Evolutionary conservation across 1,284 basidiomycete genomes (phyloP).

Genomic region (Gymnopus androsaceus): DNA sequence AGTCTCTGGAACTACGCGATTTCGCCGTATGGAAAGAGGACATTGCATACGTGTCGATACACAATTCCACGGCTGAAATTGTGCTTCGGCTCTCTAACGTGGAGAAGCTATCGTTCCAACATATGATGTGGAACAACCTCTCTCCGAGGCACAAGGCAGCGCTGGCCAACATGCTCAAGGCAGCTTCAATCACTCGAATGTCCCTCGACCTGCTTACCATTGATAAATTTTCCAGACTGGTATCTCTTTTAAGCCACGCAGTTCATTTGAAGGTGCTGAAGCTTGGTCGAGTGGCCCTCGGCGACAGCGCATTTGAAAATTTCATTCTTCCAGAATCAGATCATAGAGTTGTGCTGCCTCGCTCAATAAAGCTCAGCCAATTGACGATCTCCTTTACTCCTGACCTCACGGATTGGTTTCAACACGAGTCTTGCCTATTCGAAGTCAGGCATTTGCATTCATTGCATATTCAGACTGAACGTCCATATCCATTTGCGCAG

Average conservation of each 20-base stretch:
- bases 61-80: not conserved
- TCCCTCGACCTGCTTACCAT: not conserved
- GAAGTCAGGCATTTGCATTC: not conserved
- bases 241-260: not conserved
- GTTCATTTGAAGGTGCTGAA: not conserved
- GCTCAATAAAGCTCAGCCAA: constrained; percentile 6
- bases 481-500: not conserved
- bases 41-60: too few species aligned
- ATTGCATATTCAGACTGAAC: not conserved
- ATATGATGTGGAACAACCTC: not conserved
- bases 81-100: not conserved
- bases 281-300: too few species aligned
- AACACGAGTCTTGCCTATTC: not conserved
- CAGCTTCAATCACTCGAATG: not conserved
- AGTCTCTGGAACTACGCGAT: constrained; percentile 2
- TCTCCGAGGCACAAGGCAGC: not conserved
- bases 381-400: not conserved
- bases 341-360: not conserved
- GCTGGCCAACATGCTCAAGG: not conserved
- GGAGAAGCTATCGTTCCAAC: not conserved
- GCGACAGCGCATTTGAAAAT: too few species aligned
- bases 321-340: not conserved
- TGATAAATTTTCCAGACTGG: not conserved
- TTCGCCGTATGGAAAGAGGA: too few species aligned
- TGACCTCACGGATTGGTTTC: not conserved